These are phyloP conservation scores for Annona squamosa DNA, from an alignment of 164 flowering plant genomes.

Conservation along the genomic window DNA sequence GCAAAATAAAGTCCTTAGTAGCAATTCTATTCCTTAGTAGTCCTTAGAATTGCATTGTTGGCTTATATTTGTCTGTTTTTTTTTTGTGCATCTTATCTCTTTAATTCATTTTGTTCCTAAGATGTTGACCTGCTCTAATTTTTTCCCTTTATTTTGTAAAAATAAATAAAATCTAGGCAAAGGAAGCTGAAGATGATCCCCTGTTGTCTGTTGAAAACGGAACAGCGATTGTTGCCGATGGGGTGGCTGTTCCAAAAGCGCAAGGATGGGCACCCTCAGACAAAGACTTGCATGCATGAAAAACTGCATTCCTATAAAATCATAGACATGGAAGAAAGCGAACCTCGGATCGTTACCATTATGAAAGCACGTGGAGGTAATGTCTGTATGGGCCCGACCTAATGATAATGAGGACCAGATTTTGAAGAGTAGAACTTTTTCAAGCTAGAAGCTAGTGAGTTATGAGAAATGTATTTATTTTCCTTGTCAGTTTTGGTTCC, in stretches of 20 bases:
- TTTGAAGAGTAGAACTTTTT: not conserved
- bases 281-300: conserved; percentile 73
- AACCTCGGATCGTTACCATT: not conserved
- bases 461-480: conserved; percentile 3
- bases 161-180: conserved; percentile 27
- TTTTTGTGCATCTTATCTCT: too few species aligned
- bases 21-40: too few species aligned
- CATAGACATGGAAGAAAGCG: not conserved
- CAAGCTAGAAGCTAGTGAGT: not conserved
- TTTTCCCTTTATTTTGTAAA: not conserved
- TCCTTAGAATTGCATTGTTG: not conserved
- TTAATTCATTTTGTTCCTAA: too few species aligned
- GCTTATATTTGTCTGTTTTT: not conserved
- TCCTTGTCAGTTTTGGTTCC: not conserved
- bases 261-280: conserved; percentile 56
- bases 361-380: not conserved
- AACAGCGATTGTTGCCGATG: conserved; percentile 33
- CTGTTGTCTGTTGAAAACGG: conserved; percentile 62
- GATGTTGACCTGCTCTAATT: too few species aligned
- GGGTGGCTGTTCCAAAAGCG: conserved; percentile 31
- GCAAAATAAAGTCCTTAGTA: not conserved
- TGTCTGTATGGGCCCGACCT: not conserved
- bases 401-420: not conserved
- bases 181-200: conserved; percentile 75
- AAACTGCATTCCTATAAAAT: not conserved